Conservation (phyloP, 2,329 filamentous ascomycete species). For the Colletotrichum eleusines region DNA sequence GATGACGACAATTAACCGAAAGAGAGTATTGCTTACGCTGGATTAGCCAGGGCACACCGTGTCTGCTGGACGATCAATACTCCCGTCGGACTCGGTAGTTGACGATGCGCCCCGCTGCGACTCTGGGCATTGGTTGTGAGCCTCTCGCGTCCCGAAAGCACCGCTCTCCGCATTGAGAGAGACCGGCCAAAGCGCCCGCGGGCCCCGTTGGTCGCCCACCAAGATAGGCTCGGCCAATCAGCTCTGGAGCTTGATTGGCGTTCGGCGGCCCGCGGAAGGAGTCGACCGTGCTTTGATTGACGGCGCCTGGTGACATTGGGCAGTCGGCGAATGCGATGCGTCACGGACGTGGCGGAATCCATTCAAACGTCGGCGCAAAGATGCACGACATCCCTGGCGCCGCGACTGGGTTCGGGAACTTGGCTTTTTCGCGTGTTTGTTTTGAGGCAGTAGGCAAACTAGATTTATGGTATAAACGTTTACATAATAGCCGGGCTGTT, state of each 20-base stretch:
- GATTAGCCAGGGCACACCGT: no score
- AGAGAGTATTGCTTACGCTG: neutral
- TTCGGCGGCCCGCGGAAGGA: conserved; percentile 9
- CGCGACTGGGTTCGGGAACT: neutral
- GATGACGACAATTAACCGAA: no score
- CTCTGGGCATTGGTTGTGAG: no score
- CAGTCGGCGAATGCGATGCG: no score
- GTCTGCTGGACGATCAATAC: no score
- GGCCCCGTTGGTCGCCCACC: conserved; percentile 21
- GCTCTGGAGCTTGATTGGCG: no score
- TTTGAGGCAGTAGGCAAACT: neutral
- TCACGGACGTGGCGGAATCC: neutral
- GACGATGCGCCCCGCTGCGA: conserved; percentile 1
- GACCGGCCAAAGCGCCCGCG: conserved; percentile 2
- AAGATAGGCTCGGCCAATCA: conserved; percentile 27
- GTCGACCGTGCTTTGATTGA: conserved; percentile 9
- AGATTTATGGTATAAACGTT: neutral
- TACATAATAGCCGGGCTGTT: neutral
- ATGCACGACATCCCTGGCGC: neutral
- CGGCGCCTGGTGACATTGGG: conserved; percentile 1
- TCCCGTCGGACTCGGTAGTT: neutral
- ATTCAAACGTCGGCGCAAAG: neutral
- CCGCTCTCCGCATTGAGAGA: conserved; percentile 14
- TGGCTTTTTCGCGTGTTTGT: neutral
- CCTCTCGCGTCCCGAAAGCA: conserved; percentile 27